Base-by-base conservation (phyloP, 495 filamentous ascomycete genomes). In the Xylaria nigripes region DNA sequence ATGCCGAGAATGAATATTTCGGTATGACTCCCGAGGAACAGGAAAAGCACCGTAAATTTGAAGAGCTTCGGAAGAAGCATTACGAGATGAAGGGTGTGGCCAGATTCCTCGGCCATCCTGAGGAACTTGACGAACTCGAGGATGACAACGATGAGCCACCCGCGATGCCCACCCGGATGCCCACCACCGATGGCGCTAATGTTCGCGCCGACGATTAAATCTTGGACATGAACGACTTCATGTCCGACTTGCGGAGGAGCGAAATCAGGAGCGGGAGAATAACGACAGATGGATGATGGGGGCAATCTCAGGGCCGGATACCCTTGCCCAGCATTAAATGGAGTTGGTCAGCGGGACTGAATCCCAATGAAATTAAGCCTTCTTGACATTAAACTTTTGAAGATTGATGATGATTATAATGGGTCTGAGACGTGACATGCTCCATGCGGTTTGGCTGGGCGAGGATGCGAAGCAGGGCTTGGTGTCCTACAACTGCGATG, bases 61-160 rank as follows among this genome's bases (percentile, higher is more conserved):
- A 95, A 72, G 77, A 87, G 72, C 78, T 89, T 76, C 78, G 93
- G 68, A 95, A 90, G 81, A 89, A 81, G 72, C 93, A 98, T 68
- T 98, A 98, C 68, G 94, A 97, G 76, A 97, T 98, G 94, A 90
- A 81, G 76, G 86, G 93, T 64, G 89, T 97, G 21, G 95, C 91
- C 58, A 80, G 85, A 61, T 70, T 97, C 51, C 78, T 98, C 56
- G 93, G 90, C 10, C 81, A 84, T 50, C 79, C 80, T 2, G 81
- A 84, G 60, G 65, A 73, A 0, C 48, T 81, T 19, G 72, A 70
- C 6, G 72, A 73, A 12, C 57, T 75, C 45, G 77, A 77, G 45
- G 77, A 78, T 10, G 75, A 78, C 32, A 70, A 66, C 6, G 74
- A 76, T 48, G 68, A 68, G 15, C 53, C 41, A 7, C 65, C 65